Evolutionary conservation across 176 grass and related monocot genomes (phyloP).

Genomic region (Lolium rigidum): DNA sequence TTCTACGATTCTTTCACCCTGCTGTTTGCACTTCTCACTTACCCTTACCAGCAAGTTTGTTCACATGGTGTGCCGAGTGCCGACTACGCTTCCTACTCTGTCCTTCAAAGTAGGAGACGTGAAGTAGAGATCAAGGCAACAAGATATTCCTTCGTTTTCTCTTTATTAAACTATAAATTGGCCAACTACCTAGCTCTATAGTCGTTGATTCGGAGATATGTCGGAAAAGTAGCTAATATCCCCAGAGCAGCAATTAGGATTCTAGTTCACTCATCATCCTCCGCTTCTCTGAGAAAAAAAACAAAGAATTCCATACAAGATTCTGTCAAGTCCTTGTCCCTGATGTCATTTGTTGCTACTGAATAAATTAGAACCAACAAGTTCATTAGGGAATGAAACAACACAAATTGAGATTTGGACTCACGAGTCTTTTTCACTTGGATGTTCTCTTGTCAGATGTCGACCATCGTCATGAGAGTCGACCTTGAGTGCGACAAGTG

Average conservation of each 20-base stretch:
- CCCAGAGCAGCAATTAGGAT: background rate
- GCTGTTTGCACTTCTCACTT: too few species aligned
- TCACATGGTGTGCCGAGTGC: background rate
- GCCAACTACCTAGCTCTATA: constrained; percentile 14
- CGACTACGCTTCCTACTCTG: background rate
- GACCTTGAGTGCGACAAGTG: constrained; percentile 73
- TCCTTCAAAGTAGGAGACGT: constrained; percentile 9
- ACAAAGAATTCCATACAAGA: background rate
- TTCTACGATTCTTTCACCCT: too few species aligned
- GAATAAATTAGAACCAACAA: background rate
- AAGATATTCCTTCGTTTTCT: background rate
- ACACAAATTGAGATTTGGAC: background rate
- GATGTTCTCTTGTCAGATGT: constrained; percentile 43
- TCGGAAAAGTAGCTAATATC: constrained; percentile 3
- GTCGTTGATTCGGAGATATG: background rate
- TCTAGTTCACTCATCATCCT: background rate
- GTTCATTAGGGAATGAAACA: background rate
- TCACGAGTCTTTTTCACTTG: background rate
- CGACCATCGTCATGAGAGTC: constrained; percentile 66
- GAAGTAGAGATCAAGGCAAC: constrained; percentile 57
- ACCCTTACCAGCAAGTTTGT: background rate
- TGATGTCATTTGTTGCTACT: background rate
- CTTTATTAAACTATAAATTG: background rate
- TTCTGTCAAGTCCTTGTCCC: background rate
- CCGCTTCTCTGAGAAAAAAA: background rate